Evolutionary conservation across 208 protist genomes (phyloP).

Genomic region (Tritrichomonas foetus): DNA sequence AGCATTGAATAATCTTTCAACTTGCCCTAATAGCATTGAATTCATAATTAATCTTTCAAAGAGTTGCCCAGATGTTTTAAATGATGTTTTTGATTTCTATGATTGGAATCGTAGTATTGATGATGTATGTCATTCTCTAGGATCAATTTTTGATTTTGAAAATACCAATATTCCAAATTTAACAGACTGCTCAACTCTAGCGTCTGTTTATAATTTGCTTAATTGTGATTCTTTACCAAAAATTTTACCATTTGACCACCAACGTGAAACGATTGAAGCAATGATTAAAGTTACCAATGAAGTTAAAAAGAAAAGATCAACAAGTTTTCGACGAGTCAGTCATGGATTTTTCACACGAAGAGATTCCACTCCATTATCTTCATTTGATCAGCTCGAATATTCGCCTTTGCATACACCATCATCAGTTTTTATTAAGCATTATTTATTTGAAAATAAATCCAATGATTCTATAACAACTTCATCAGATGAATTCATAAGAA

Average conservation of each 20-base stretch:
- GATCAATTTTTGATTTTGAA: neutral
- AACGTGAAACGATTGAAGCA: conserved; percentile 11
- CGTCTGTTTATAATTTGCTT: neutral
- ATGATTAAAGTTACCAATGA: neutral
- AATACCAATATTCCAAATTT: neutral
- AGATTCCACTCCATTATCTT: no score
- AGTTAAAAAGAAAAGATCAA: neutral
- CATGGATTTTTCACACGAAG: no score
- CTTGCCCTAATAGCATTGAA: neutral
- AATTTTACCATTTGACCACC: neutral
- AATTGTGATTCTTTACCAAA: neutral
- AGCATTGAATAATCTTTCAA: neutral
- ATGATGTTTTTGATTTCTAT: neutral
- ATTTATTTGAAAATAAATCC: no score
- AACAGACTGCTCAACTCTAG: neutral
- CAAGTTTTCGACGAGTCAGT: neutral
- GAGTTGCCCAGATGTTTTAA: neutral
- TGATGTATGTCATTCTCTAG: neutral
- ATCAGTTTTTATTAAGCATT: no score
- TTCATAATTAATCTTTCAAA: neutral
- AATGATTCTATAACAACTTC: no score
- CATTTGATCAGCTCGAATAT: no score
- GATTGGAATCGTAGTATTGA: neutral
- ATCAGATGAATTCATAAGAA: no score
- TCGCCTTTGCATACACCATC: no score